A percentile compares a stretch with the other conserved stretches of the same genome.
These are phyloP conservation scores for Apiospora saccharicola DNA, from an alignment of 2,329 filamentous ascomycete species.

Conservation along the genomic window DNA sequence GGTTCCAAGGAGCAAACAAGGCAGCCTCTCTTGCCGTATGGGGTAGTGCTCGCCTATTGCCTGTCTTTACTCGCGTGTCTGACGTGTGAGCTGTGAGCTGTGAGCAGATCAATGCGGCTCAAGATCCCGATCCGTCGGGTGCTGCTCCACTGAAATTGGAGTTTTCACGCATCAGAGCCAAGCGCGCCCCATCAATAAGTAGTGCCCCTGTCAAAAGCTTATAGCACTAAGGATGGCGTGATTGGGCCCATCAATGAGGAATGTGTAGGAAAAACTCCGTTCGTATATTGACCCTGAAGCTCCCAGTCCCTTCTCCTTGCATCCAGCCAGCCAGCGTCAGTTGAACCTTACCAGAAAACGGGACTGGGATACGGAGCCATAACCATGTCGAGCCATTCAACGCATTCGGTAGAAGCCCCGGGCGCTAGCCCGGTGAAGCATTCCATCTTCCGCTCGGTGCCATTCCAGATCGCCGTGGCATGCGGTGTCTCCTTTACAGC, in stretches of 20 bases:
- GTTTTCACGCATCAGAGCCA: constrained; percentile 6
- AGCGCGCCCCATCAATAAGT: constrained; percentile 12
- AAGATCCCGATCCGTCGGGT: constrained; percentile 11
- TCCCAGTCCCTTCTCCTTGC: constrained; percentile 14
- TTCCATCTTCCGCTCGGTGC: constrained; percentile 40
- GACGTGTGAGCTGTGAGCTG: constrained; percentile 12
- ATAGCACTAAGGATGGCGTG: constrained; percentile 23
- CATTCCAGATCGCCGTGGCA: constrained; percentile 50
- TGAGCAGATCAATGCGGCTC: constrained; percentile 4
- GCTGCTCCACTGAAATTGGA: constrained; percentile 10
- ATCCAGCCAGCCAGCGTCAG: constrained; percentile 14
- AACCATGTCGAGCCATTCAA: constrained; percentile 15
- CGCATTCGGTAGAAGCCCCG: constrained; percentile 10
- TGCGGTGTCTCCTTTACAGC: constrained; percentile 49
- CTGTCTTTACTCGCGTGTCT: background rate
- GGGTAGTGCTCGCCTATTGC: background rate
- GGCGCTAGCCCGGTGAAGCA: constrained; percentile 31
- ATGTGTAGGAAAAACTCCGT: constrained; percentile 25
- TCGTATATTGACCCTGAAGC: constrained; percentile 20
- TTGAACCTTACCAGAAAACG: background rate
- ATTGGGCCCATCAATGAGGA: constrained; percentile 24
- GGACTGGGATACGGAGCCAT: constrained; percentile 16
- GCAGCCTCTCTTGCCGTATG: background rate
- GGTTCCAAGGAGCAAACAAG: background rate
- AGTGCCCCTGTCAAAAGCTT: constrained; percentile 18